phyloP scores from a whole-genome alignment of 164 flowering plant species.

The Macadamia tetraphylla region DNA sequence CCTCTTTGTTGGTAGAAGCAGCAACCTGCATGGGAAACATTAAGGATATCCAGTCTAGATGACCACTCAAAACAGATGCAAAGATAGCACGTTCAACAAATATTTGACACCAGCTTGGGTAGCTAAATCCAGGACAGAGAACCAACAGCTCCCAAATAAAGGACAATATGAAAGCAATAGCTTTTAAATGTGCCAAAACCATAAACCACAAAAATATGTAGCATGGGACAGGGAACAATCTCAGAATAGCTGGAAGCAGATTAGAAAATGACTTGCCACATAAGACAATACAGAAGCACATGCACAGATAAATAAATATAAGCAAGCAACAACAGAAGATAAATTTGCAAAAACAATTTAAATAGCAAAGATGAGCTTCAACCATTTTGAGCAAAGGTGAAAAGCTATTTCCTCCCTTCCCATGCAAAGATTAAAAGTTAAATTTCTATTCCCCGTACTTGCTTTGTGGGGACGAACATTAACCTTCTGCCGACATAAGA shows the following conservation, averaged over 20 bases:
- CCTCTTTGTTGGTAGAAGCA: constrained; percentile 15
- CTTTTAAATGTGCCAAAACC: not conserved
- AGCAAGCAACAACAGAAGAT: too few relatives aligned
- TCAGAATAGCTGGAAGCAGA: not conserved
- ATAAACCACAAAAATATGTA: not conserved
- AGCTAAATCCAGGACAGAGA: not conserved
- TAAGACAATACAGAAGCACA: too few relatives aligned
- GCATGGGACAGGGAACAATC: not conserved
- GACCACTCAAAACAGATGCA: not conserved
- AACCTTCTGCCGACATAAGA: too few relatives aligned
- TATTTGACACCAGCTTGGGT: not conserved
- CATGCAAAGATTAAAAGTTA: too few relatives aligned
- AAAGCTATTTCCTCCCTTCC: too few relatives aligned
- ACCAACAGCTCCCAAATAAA: not conserved
- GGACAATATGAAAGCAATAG: not conserved
- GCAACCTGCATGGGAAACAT: constrained; percentile 11
- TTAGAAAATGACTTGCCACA: not conserved
- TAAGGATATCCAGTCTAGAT: not conserved
- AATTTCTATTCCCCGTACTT: too few relatives aligned
- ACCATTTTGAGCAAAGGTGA: too few relatives aligned
- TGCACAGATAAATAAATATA: too few relatives aligned
- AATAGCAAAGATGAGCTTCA: too few relatives aligned
- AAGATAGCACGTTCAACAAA: not conserved
- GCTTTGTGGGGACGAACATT: too few relatives aligned
- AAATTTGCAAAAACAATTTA: too few relatives aligned